Evolutionary conservation across 2,329 filamentous ascomycete species (phyloP), one percentile per base, ranked within the genome.

Genomic region (Hymenoscyphus linearis): DNA sequence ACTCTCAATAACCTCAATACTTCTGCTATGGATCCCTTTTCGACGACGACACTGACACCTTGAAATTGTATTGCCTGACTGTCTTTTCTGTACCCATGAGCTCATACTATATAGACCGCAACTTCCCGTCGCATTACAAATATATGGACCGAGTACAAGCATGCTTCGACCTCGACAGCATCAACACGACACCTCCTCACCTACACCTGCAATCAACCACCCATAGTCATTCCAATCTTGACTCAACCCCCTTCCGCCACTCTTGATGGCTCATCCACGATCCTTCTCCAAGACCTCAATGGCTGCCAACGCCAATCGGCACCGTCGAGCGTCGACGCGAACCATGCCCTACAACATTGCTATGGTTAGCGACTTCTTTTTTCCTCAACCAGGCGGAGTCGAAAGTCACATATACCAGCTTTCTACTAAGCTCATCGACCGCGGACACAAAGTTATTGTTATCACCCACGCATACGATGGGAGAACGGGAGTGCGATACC

Each of bases 281-380:
- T 22, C 40, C 9, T 27, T 31, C n/a, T 47, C 57, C 47, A 53
- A 35, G 27, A 16, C 27, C 14, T 22, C 36, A n/a, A 47, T 35
- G 18, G 40, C 52, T 44, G 54, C 59, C 60, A 70, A 50, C 44
- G 18, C 6, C 31, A 31, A 50, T 10, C 44, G 44, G 9, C 44
- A 50, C 22, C 44, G 44, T 13, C 22, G 44, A 25, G 44, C 18
- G 12, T 50, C 44, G 4, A 25, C 44, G 22, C 18, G 44, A 50
- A 50, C 54, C 13, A 74, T 73, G 71, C 69, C 70, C 76, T 88
- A 87, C 75, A 87, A 85, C 72, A 88, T 88, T 77, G 85, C 85
- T 65, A 99, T 99, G 95, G 90, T 97, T 75, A 93, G 93, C 83
- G 95, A 99, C 81, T 97, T 96, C 83, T 99, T 99, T 86, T 99